phyloP scores from a whole-genome alignment of 1,139 yeast species.

The Yamadazyma friedrichii region DNA sequence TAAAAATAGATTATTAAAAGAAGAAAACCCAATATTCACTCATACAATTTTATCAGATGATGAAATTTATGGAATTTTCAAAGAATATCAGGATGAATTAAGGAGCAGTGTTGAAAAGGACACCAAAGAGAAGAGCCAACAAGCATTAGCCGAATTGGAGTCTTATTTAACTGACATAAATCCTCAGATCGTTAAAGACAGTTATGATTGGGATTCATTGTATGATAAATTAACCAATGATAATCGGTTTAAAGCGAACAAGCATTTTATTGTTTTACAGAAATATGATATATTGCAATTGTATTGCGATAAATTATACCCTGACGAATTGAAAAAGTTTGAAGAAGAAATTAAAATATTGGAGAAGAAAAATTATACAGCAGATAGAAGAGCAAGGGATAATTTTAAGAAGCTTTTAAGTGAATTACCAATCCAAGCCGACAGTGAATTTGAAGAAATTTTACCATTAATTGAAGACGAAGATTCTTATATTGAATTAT shows the following conservation, averaged over 20 bases:
- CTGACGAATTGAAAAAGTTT: constrained; percentile 34
- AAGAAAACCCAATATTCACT: constrained; percentile 65
- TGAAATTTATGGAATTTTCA: constrained; percentile 52
- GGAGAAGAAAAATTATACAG: constrained; percentile 42
- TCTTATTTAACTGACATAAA: constrained; percentile 44
- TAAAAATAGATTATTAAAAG: constrained; percentile 43
- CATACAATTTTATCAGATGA: constrained; percentile 61
- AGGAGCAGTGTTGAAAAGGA: constrained; percentile 35
- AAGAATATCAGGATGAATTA: constrained; percentile 46
- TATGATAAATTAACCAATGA: constrained; percentile 41
- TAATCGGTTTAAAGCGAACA: constrained; percentile 56
- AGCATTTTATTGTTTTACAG: constrained; percentile 51
- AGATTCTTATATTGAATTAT: constrained; percentile 54
- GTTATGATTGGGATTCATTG: constrained; percentile 46
- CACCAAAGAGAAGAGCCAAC: constrained; percentile 32
- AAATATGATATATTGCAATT: constrained; percentile 60
- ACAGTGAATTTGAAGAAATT: constrained; percentile 60
- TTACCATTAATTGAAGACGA: constrained; percentile 54
- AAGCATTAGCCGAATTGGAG: constrained; percentile 53
- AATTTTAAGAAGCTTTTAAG: constrained; percentile 50
- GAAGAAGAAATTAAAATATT: constrained; percentile 32
- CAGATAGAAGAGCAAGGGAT: constrained; percentile 67
- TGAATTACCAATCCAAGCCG: constrained; percentile 47
- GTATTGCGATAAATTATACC: constrained; percentile 50
- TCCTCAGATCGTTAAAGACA: constrained; percentile 28